Percentiles rank a stretch among this genome's conserved stretches.
Evolutionary conservation across 495 filamentous ascomycete genomes (phyloP).

Genomic region (Xylaria sp.): DNA sequence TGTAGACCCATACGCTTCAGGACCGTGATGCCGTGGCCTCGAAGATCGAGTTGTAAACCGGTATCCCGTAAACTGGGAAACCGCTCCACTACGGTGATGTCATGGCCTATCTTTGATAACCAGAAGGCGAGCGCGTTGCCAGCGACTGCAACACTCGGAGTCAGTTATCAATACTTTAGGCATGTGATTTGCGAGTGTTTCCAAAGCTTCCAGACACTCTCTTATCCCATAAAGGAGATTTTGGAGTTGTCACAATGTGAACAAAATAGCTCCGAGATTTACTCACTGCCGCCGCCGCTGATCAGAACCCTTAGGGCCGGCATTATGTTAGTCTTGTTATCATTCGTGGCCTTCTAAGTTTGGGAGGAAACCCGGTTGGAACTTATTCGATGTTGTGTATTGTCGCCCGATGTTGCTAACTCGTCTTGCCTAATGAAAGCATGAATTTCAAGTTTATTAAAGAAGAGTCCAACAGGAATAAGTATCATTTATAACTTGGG

Average conservation of each 20-base stretch:
- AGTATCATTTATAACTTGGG: slow-evolving; percentile 9
- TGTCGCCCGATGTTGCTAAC: background rate
- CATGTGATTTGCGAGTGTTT: too few species aligned
- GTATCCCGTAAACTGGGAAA: slow-evolving; percentile 50
- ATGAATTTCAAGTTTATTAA: background rate
- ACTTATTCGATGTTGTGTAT: background rate
- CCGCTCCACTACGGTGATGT: slow-evolving; percentile 61
- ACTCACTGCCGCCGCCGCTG: slow-evolving; percentile 51
- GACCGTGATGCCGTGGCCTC: slow-evolving; percentile 53
- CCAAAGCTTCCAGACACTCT: too few species aligned
- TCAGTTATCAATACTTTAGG: too few species aligned
- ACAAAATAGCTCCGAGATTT: too few species aligned
- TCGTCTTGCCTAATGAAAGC: background rate
- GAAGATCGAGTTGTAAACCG: slow-evolving; percentile 62
- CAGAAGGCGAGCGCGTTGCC: slow-evolving; percentile 59
- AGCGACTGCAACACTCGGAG: too few species aligned
- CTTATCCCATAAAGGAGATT: too few species aligned
- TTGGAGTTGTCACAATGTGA: too few species aligned
- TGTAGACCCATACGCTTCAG: slow-evolving; percentile 62
- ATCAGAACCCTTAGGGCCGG: slow-evolving; percentile 54
- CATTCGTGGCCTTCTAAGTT: background rate
- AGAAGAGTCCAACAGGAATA: background rate
- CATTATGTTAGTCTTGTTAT: slow-evolving; percentile 25
- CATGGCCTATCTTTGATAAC: slow-evolving; percentile 57
- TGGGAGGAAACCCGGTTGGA: background rate